phyloP scores from a whole-genome alignment of 2,329 filamentous ascomycete genomes.

The Beauveria sp. region DNA sequence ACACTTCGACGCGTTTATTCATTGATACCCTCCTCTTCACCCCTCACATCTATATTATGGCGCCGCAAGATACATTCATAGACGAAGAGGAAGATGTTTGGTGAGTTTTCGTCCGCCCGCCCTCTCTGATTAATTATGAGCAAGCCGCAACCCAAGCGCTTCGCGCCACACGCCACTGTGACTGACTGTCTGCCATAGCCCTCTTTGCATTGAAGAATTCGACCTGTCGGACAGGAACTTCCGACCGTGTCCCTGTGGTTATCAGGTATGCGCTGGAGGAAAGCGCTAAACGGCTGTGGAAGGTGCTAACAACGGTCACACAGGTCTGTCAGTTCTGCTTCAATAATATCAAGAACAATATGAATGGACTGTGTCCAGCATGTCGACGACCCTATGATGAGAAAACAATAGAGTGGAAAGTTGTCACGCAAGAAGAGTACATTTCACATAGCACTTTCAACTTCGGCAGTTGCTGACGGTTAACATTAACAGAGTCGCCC shows the following conservation, averaged over 20 bases:
- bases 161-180: conserved; percentile 12
- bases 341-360: conserved; percentile 97
- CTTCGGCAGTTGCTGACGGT: background rate
- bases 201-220: conserved; percentile 97
- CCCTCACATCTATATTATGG: conserved; percentile 39
- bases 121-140: background rate
- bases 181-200: conserved; percentile 47
- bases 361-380: conserved; percentile 96
- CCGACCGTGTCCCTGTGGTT: conserved; percentile 92
- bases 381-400: conserved; percentile 94
- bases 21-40: conserved; percentile 16
- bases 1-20: conserved; percentile 16
- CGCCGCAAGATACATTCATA: conserved; percentile 62
- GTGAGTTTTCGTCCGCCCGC: conserved; percentile 34
- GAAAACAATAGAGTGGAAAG: conserved; percentile 94
- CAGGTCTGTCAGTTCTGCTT: conserved; percentile 99
- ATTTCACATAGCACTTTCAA: conserved; percentile 25
- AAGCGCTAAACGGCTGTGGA: background rate
- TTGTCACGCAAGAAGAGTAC: conserved; percentile 91
- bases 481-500: conserved; percentile 49
- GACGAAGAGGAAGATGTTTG: conserved; percentile 65
- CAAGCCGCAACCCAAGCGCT: conserved; percentile 7
- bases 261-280: conserved; percentile 61
- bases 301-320: conserved; percentile 14
- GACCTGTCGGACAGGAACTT: conserved; percentile 97